A percentile compares a stretch with the other conserved stretches of the same genome.
phyloP scores from a whole-genome alignment of 495 filamentous ascomycete genomes.

The Tuber borchii region DNA sequence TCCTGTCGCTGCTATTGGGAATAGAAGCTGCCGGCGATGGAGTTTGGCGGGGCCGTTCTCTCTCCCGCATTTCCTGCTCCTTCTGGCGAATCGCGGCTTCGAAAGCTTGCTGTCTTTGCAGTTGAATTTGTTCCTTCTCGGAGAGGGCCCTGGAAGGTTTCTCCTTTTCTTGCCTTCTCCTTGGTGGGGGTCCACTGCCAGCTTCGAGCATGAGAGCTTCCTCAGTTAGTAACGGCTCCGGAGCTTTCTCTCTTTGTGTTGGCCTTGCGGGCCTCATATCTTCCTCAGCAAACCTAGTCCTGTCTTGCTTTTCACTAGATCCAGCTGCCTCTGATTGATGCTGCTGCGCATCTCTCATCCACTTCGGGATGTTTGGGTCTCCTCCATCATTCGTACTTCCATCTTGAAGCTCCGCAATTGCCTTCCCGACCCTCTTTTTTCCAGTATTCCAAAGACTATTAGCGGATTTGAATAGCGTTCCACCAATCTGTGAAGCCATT shows the following conservation, averaged over 20 bases:
- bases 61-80: conserved; percentile 36
- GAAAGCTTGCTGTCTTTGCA: conserved; percentile 43
- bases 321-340: conserved; percentile 29
- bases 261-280: conserved; percentile 20
- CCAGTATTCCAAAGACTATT: conserved; percentile 89
- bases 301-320: conserved; percentile 14
- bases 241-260: conserved; percentile 8
- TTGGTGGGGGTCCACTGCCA: conserved; percentile 49
- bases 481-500: conserved; percentile 72
- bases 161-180: conserved; percentile 32
- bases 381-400: conserved; percentile 47
- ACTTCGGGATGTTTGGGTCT: conserved; percentile 81
- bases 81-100: conserved; percentile 38
- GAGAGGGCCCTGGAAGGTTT: conserved; percentile 14
- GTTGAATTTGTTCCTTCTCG: conserved; percentile 37
- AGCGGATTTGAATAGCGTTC: conserved; percentile 83
- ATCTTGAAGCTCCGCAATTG: conserved; percentile 86
- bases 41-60: conserved; percentile 42
- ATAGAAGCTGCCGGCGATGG: conserved; percentile 45
- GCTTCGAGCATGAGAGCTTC: conserved; percentile 88
- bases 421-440: conserved; percentile 90
- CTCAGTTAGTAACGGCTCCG: conserved; percentile 58
- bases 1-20: conserved; percentile 46
- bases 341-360: conserved; percentile 68
- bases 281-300: conserved; percentile 23